Percentiles rank a stretch among this genome's conserved stretches.
These are phyloP conservation scores for Mycena latifolia DNA, from an alignment of 768 basidiomycete species.

Conservation along the genomic window DNA sequence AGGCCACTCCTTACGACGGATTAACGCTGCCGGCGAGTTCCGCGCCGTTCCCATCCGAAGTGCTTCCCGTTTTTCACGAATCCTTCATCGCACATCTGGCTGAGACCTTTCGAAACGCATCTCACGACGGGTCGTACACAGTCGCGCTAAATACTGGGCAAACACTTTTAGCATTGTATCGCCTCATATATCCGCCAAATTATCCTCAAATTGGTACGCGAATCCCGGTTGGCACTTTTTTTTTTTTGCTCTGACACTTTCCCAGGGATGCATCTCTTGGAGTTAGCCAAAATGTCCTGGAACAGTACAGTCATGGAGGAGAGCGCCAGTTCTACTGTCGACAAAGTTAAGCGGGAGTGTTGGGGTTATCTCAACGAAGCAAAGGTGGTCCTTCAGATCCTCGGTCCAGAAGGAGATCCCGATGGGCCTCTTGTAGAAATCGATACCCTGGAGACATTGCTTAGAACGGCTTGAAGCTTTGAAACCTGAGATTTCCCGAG, in stretches of 20 bases:
- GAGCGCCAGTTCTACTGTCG: conserved; percentile 25
- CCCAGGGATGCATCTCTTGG: conserved; percentile 80
- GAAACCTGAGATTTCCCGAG: too few species aligned
- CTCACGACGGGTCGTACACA: conserved; percentile 73
- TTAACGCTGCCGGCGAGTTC: conserved; percentile 43
- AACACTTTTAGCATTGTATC: conserved; percentile 74
- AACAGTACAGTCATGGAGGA: conserved; percentile 63
- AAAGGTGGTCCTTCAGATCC: conserved; percentile 54
- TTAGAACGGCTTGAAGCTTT: conserved; percentile 46
- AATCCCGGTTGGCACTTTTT: conserved; percentile 15
- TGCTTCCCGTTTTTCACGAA: conserved; percentile 65
- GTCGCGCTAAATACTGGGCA: conserved; percentile 66
- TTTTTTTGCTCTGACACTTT: conserved; percentile 1
- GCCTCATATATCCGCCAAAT: conserved; percentile 77
- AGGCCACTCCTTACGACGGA: conserved; percentile 42
- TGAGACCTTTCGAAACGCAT: conserved; percentile 74
- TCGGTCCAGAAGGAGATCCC: conserved; percentile 74
- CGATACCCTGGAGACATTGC: conserved; percentile 54
- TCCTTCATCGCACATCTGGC: conserved; percentile 69
- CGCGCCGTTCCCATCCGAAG: conserved; percentile 51
- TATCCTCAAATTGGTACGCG: conserved; percentile 85
- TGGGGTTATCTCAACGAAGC: conserved; percentile 56
- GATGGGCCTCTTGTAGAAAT: conserved; percentile 72
- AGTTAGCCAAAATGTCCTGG: conserved; percentile 84
- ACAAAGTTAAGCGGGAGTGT: conserved; percentile 44